These are phyloP conservation scores for Pichia rugopelliculosa DNA, from an alignment of 805 yeast species.

Conservation along the genomic window DNA sequence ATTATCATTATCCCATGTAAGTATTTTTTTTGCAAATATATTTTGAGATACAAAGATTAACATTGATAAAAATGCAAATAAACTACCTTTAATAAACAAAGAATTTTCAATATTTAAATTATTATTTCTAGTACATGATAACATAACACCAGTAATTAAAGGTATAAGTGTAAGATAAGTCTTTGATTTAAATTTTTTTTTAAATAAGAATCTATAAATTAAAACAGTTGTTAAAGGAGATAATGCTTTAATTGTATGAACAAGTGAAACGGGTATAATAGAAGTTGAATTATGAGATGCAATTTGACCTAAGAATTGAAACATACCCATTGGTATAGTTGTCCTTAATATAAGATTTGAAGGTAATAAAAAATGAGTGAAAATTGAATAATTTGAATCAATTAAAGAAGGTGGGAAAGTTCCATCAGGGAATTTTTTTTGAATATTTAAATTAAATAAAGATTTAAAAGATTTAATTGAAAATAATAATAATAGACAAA, in stretches of 20 bases:
- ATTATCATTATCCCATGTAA: slow-evolving; percentile 40
- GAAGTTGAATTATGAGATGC: slow-evolving; percentile 90
- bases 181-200: slow-evolving; percentile 45
- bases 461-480: slow-evolving; percentile 13
- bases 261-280: slow-evolving; percentile 86
- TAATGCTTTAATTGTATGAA: slow-evolving; percentile 88
- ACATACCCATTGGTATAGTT: slow-evolving; percentile 90
- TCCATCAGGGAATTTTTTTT: slow-evolving; percentile 37
- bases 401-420: slow-evolving; percentile 37
- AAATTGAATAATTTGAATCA: slow-evolving; percentile 26
- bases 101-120: slow-evolving; percentile 19
- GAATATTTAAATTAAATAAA: slow-evolving; percentile 14
- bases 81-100: slow-evolving; percentile 34
- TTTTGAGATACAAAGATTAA: slow-evolving; percentile 70
- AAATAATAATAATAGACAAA: slow-evolving; percentile 40
- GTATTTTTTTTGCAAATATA: slow-evolving; percentile 67
- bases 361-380: slow-evolving; percentile 44
- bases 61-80: slow-evolving; percentile 49
- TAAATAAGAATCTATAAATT: slow-evolving; percentile 60
- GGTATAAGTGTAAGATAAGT: slow-evolving; percentile 81
- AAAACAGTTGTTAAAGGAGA: slow-evolving; percentile 85
- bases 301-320: slow-evolving; percentile 89
- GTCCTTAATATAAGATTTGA: slow-evolving; percentile 45
- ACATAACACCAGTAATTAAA: slow-evolving; percentile 75
- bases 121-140: slow-evolving; percentile 52